These are phyloP conservation scores for Trematosphaeria pertusa DNA, from an alignment of 2,329 filamentous ascomycete genomes.

Conservation along the genomic window DNA sequence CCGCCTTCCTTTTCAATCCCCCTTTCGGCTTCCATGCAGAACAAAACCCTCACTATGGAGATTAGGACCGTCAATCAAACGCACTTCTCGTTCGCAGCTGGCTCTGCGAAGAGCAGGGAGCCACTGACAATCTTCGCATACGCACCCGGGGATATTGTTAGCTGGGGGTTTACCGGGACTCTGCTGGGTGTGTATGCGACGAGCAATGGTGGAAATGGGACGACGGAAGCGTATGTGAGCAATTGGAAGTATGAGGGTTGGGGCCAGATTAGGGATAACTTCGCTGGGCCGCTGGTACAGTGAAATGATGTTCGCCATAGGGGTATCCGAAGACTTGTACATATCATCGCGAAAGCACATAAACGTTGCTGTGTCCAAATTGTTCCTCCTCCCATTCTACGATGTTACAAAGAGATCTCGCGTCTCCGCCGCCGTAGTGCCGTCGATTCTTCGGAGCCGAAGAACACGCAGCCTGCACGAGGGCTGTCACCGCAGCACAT, in stretches of 20 bases:
- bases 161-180: conserved; percentile 50
- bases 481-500: too few relatives aligned
- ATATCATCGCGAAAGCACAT: too few relatives aligned
- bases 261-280: conserved; percentile 23
- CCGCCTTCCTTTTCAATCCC: conserved; percentile 47
- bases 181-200: conserved; percentile 62
- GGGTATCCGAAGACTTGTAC: too few relatives aligned
- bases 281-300: too few relatives aligned
- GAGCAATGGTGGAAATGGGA: conserved; percentile 56
- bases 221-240: conserved; percentile 55
- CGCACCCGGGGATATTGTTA: conserved; percentile 33
- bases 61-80: conserved; percentile 56
- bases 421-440: too few relatives aligned
- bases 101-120: conserved; percentile 18
- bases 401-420: too few relatives aligned
- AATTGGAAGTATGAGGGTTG: conserved; percentile 50
- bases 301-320: too few relatives aligned
- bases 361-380: too few relatives aligned
- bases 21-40: conserved; percentile 50
- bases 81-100: conserved; percentile 50
- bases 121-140: conserved; percentile 26
- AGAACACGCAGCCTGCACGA: too few relatives aligned
- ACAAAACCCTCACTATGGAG: conserved; percentile 46
- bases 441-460: too few relatives aligned
- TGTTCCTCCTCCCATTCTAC: too few relatives aligned